A percentile compares a stretch with the other conserved stretches of the same genome.
phyloP scores from a whole-genome alignment of 2,329 filamentous ascomycete species.

The Xylariaceae sp. region DNA sequence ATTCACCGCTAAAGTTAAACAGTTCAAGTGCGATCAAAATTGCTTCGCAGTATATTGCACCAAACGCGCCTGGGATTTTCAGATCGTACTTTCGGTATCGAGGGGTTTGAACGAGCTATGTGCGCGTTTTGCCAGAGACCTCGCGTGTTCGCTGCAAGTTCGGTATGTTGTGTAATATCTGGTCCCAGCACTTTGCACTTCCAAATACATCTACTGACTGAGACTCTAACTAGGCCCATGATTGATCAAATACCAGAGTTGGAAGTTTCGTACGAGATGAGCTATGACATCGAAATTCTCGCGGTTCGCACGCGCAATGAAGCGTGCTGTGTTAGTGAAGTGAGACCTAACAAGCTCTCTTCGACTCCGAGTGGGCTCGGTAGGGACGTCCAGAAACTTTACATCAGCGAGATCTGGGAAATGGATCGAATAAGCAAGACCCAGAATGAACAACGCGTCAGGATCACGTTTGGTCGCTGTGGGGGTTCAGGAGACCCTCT shows the following conservation, averaged over 20 bases:
- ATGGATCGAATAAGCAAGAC: constrained; percentile 14
- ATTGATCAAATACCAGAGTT: constrained; percentile 21
- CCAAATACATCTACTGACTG: not conserved
- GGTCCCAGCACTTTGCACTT: not conserved
- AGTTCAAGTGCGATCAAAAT: constrained; percentile 7
- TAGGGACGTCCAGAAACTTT: constrained; percentile 17
- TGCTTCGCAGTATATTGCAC: constrained; percentile 29
- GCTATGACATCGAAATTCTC: constrained; percentile 21
- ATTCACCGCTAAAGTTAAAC: constrained; percentile 22
- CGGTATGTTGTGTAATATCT: constrained; percentile 23
- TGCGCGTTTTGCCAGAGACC: constrained; percentile 25
- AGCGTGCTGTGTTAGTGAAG: constrained; percentile 21
- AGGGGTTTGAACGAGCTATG: constrained; percentile 21
- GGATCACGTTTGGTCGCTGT: constrained; percentile 10
- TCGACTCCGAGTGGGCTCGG: not conserved
- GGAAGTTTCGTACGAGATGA: constrained; percentile 23
- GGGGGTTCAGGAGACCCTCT: constrained; percentile 1
- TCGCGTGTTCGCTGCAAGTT: constrained; percentile 25
- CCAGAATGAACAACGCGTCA: constrained; percentile 1
- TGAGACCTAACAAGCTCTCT: not conserved
- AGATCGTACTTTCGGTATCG: constrained; percentile 21
- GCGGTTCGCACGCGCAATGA: constrained; percentile 26
- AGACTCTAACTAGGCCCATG: constrained; percentile 18
- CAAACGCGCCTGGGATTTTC: constrained; percentile 30
- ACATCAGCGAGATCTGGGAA: constrained; percentile 31